Evolutionary conservation across 495 filamentous ascomycete species (phyloP).

Genomic region (Penicillium cosmopolitanum): DNA sequence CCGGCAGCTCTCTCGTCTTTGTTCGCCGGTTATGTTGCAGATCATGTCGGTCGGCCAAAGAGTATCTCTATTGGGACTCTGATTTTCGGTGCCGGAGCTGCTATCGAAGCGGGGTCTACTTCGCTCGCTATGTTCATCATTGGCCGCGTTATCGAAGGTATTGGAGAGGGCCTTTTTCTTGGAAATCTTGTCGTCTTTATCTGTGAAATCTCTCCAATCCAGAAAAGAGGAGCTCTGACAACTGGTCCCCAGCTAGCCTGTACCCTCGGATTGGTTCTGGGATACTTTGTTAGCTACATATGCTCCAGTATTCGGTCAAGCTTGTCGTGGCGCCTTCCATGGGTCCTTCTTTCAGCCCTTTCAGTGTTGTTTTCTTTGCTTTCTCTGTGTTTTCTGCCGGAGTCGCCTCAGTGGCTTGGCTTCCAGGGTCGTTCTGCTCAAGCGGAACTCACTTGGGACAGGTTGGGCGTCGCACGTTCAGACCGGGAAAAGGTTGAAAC

Average conservation of each 20-base stretch:
- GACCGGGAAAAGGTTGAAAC: no score
- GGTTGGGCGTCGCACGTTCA: no score
- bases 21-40: conserved; percentile 64
- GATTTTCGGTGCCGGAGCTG: conserved; percentile 59
- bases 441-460: no score
- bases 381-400: no score
- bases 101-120: conserved; percentile 50
- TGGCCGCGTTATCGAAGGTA: conserved; percentile 56
- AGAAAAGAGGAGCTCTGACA: conserved; percentile 53
- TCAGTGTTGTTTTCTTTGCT: no score
- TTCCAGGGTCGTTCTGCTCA: no score
- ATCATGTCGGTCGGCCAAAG: conserved; percentile 57
- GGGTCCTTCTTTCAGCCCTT: conserved; percentile 46
- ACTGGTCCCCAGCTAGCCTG: conserved; percentile 58
- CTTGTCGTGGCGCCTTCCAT: conserved; percentile 62
- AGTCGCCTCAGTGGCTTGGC: no score
- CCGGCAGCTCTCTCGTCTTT: conserved; percentile 63
- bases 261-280: conserved; percentile 52
- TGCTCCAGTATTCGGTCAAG: conserved; percentile 52
- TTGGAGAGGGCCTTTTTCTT: conserved; percentile 64
- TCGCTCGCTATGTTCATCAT: conserved; percentile 56
- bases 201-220: conserved; percentile 62
- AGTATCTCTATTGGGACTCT: conserved; percentile 56
- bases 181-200: conserved; percentile 61
- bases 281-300: conserved; percentile 67